These are phyloP conservation scores for Xylaria sp. DNA, from an alignment of 2,329 filamentous ascomycete genomes.

Conservation along the genomic window DNA sequence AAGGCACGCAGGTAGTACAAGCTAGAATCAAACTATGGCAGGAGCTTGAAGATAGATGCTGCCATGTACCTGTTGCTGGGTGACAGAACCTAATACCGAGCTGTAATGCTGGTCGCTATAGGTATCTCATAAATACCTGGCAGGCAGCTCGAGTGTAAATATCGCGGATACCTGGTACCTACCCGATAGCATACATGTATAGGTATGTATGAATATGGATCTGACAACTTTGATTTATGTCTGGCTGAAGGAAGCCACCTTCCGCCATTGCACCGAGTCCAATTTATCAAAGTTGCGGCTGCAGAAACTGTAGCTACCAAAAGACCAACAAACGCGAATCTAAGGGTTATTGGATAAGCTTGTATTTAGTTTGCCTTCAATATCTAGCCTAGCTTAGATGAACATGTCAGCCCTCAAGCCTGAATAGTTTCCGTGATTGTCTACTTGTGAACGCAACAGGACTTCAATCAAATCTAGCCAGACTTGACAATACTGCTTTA, in stretches of 20 bases:
- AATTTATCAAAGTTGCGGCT: background rate
- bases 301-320: background rate
- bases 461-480: background rate
- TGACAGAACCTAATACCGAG: background rate
- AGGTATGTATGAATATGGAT: background rate
- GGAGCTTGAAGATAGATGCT: background rate
- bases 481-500: background rate
- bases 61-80: background rate
- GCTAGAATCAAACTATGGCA: background rate
- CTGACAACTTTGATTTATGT: background rate
- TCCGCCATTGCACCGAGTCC: background rate
- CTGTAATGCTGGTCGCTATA: background rate
- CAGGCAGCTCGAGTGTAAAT: background rate
- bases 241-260: background rate
- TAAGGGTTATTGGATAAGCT: background rate
- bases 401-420: conserved; percentile 6
- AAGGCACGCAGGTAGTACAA: conserved; percentile 10
- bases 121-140: background rate
- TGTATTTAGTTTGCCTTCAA: conserved; percentile 13
- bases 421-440: conserved; percentile 2
- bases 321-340: background rate
- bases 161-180: background rate
- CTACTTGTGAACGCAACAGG: background rate
- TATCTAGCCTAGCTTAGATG: background rate
- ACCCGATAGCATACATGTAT: background rate